Evolutionary conservation across 2,329 filamentous ascomycete genomes (phyloP).

Genomic region (Exophiala alcalophila): DNA sequence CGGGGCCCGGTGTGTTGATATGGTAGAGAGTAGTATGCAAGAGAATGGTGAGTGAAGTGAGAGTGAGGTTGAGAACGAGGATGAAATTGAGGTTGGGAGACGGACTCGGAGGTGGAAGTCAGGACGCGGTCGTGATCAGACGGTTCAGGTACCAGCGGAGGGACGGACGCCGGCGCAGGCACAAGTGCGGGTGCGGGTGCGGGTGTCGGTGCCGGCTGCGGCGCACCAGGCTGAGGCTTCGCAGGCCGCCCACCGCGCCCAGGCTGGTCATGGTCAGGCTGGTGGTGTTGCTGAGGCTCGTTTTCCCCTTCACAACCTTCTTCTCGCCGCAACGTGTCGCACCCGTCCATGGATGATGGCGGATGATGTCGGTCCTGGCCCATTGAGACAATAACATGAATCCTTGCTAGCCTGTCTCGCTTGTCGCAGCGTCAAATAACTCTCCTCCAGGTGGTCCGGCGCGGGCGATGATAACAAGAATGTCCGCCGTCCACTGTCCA

Average conservation of each 20-base stretch:
- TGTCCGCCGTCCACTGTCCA: not conserved
- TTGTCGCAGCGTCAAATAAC: slow-evolving; percentile 24
- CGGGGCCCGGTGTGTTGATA: slow-evolving; percentile 1
- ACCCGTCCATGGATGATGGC: slow-evolving; percentile 12
- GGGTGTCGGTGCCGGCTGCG: not conserved
- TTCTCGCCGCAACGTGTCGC: too few species aligned
- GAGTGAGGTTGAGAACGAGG: slow-evolving; percentile 3
- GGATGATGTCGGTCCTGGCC: too few species aligned
- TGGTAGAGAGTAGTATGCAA: slow-evolving; percentile 11
- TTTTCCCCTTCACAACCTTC: too few species aligned
- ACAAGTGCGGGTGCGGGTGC: too few species aligned
- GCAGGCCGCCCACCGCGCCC: too few species aligned
- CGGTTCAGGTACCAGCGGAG: slow-evolving; percentile 5
- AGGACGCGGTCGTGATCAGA: slow-evolving; percentile 6
- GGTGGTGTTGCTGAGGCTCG: slow-evolving; percentile 9
- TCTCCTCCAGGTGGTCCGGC: too few species aligned
- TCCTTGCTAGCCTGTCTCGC: slow-evolving; percentile 23
- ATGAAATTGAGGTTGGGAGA: slow-evolving; percentile 5
- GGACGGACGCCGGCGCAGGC: too few species aligned
- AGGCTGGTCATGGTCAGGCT: too few species aligned
- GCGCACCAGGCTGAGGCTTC: too few species aligned
- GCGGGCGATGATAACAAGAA: not conserved
- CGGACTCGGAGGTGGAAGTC: slow-evolving; percentile 9
- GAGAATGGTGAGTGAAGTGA: slow-evolving; percentile 5
- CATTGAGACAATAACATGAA: too few species aligned